A percentile compares a stretch with the other conserved stretches of the same genome.
Evolutionary conservation across 805 yeast genomes (phyloP).

Genomic region (Saccharomycopsis guyanensis): DNA sequence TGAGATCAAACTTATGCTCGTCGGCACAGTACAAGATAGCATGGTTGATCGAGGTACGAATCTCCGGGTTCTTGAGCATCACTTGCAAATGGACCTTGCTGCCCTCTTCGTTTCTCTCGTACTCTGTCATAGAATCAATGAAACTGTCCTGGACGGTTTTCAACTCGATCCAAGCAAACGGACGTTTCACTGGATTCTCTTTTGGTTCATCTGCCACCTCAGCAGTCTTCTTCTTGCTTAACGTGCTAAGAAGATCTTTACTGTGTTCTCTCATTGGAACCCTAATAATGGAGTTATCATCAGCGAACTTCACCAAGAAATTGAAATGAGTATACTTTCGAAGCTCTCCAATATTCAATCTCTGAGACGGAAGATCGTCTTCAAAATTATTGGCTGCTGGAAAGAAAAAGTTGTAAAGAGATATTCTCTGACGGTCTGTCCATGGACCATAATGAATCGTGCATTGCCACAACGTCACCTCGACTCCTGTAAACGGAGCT

Average conservation of each 20-base stretch:
- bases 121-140: slow-evolving; percentile 38
- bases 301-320: slow-evolving; percentile 47
- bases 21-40: slow-evolving; percentile 64
- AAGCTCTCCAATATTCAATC: slow-evolving; percentile 38
- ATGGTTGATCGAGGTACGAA: slow-evolving; percentile 83
- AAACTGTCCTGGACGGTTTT: slow-evolving; percentile 49
- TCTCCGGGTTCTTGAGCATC: slow-evolving; percentile 47
- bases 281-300: slow-evolving; percentile 54
- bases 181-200: slow-evolving; percentile 36
- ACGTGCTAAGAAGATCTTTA: slow-evolving; percentile 40
- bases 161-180: slow-evolving; percentile 91
- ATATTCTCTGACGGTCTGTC: slow-evolving; percentile 79
- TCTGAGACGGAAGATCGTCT: slow-evolving; percentile 41
- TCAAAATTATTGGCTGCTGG: slow-evolving; percentile 49
- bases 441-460: slow-evolving; percentile 88
- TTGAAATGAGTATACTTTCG: slow-evolving; percentile 54
- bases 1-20: slow-evolving; percentile 45
- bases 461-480: slow-evolving; percentile 49
- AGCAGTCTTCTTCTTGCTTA: slow-evolving; percentile 1
- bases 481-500: slow-evolving; percentile 55
- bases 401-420: slow-evolving; percentile 55
- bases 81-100: slow-evolving; percentile 43
- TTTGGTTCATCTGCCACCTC: slow-evolving; percentile 4
- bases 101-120: slow-evolving; percentile 48
- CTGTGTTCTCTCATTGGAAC: slow-evolving; percentile 81